A percentile compares a stretch with the other conserved stretches of the same genome.
Conservation (phyloP, 768 basidiomycete genomes). For the Calocybe gangraenosa region DNA sequence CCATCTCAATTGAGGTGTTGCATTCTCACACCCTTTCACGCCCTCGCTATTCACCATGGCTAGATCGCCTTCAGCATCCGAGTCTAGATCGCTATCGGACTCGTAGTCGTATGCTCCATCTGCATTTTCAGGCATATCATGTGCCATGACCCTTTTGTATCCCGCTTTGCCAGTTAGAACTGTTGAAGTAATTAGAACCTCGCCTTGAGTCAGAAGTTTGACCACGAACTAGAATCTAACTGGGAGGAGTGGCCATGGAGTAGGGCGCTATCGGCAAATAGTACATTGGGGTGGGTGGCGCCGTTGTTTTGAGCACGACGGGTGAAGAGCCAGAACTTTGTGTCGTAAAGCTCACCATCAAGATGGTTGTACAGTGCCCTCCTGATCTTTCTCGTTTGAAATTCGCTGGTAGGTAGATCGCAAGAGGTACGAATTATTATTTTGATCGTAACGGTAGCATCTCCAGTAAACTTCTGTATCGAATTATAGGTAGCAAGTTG, state of each 20-base stretch:
- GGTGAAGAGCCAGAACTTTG: conserved; percentile 20
- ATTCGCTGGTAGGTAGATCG: neutral
- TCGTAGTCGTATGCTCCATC: conserved; percentile 12
- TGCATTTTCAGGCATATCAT: neutral
- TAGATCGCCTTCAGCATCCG: conserved; percentile 2
- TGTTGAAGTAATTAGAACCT: neutral
- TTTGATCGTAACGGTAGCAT: conserved; percentile 1
- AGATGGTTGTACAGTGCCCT: no score
- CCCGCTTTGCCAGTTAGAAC: conserved; percentile 11
- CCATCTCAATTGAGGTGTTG: no score
- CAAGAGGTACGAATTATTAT: conserved; percentile 5
- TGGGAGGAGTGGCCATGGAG: conserved; percentile 14
- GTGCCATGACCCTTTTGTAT: conserved; percentile 2
- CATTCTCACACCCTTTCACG: no score
- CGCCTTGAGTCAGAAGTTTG: neutral
- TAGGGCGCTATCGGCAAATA: conserved; percentile 16
- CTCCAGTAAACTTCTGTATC: conserved; percentile 4
- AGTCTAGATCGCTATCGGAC: conserved; percentile 20
- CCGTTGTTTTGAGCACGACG: neutral
- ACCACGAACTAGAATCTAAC: conserved; percentile 14
- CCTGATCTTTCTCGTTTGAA: no score
- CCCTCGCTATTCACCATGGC: no score
- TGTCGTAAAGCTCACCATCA: conserved; percentile 10
- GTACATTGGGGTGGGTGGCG: conserved; percentile 9
- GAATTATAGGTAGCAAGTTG: neutral